These are phyloP conservation scores for Geotrichum cucujoidarum DNA, from an alignment of 1,139 yeast genomes.

Conservation along the genomic window DNA sequence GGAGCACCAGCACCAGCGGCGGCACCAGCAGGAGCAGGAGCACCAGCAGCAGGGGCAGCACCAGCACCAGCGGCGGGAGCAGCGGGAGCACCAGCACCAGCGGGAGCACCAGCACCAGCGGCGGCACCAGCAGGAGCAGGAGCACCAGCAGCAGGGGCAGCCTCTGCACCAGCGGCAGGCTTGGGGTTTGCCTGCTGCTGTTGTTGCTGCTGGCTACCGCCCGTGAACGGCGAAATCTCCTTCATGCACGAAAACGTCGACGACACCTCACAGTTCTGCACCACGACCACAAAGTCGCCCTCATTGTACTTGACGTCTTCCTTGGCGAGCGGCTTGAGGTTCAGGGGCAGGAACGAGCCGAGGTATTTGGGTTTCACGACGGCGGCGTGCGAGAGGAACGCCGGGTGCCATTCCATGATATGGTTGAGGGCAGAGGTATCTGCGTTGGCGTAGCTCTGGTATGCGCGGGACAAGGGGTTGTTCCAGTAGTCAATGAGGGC, in stretches of 20 bases:
- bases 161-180: no score
- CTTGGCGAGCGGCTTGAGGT: not conserved
- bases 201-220: no score
- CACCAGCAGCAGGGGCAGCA: no score
- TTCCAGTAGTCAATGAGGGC: conserved; percentile 72
- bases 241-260: conserved; percentile 6
- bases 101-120: no score
- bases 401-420: conserved; percentile 90
- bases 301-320: not conserved
- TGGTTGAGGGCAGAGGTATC: conserved; percentile 73
- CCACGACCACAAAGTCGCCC: conserved; percentile 5
- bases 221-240: not conserved
- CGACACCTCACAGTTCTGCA: conserved; percentile 1
- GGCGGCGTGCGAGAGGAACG: conserved; percentile 63
- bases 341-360: conserved; percentile 36
- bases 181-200: no score
- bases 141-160: no score
- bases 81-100: no score
- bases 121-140: no score
- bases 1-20: no score
- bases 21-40: no score
- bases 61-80: no score
- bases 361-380: conserved; percentile 60
- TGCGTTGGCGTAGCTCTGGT: conserved; percentile 50
- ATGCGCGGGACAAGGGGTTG: conserved; percentile 62